Conservation (phyloP, 2,329 filamentous ascomycete species). For the Penicillium vulpinum region DNA sequence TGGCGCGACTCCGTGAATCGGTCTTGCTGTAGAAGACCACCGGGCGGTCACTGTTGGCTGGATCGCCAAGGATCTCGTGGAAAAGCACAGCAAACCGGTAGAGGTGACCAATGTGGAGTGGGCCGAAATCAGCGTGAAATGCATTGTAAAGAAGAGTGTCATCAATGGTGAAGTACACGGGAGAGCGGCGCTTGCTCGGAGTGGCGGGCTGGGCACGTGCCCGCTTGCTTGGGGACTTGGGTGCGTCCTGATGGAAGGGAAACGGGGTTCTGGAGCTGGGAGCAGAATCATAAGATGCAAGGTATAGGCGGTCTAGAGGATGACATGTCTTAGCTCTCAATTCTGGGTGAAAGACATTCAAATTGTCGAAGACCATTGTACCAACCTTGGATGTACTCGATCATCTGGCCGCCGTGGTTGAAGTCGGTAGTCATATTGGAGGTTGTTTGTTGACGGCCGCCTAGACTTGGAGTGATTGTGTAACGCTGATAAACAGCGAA, state of each 20-base stretch:
- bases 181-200: slow-evolving; percentile 57
- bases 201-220: slow-evolving; percentile 64
- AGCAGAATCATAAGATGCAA: slow-evolving; percentile 83
- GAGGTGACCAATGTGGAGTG: slow-evolving; percentile 92
- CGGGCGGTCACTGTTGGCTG: slow-evolving; percentile 82
- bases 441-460: neutral
- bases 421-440: slow-evolving; percentile 51
- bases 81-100: slow-evolving; percentile 96
- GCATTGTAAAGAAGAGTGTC: slow-evolving; percentile 93
- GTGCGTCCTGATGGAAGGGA: slow-evolving; percentile 66
- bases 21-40: slow-evolving; percentile 96
- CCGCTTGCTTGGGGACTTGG: slow-evolving; percentile 71
- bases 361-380: slow-evolving; percentile 26
- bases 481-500: slow-evolving; percentile 7
- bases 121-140: slow-evolving; percentile 97
- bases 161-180: slow-evolving; percentile 95
- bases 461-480: neutral
- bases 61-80: slow-evolving; percentile 89
- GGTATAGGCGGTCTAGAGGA: slow-evolving; percentile 79
- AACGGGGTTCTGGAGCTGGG: slow-evolving; percentile 82
- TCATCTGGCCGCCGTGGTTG: slow-evolving; percentile 78
- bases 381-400: slow-evolving; percentile 94
- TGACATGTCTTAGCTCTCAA: slow-evolving; percentile 17
- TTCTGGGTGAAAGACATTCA: slow-evolving; percentile 33
- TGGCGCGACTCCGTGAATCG: slow-evolving; percentile 83